Evolutionary conservation across 495 filamentous ascomycete genomes (phyloP), one percentile per base, ranked within the genome.

Genomic region (Neurospora sp.): DNA sequence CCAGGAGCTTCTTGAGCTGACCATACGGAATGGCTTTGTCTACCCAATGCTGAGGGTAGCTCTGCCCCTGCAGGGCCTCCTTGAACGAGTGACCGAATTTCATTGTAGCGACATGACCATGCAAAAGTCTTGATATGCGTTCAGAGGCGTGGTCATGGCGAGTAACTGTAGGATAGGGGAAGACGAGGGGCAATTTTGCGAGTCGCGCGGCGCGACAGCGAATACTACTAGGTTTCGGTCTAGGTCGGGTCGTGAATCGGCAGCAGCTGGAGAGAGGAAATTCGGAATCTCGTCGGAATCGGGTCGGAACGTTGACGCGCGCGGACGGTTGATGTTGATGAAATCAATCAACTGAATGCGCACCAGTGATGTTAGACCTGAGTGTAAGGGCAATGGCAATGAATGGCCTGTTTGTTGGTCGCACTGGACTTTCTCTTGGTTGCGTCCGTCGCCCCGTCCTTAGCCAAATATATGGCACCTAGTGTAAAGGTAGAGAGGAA

Each of bases 1-100:
- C 91, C 76, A 93, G 87, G 79, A 91, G 88, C 80, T 92, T 93
- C 79, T 93, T 93, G 71, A 93, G 87, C 75, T 91, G 86, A 41
- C 87, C 83, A 78, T 93, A 93, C 68, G 89, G 89, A 72, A 93
- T 90, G 20, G 91, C 91, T 59, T 85, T 87, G 18, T 89, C 85
- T 6, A 91, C 85, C 91, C 91, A 93, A 76, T 89, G 86, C 42
- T 84, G 82, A 0, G 91, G 91, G 78, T 87, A 89, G 74, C 78
- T 84, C 73, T 89, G 88, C 72, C 80, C 83, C 70, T 84, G 76
- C 41, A 93, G 82, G 69, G 84, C 83, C 75, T 88, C 84, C 72
- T 87, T 83, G 77, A 90, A 92, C 48, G 87, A 84, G 74, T 89
- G 90, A n/a, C 87, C 90, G 81, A 93, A 93, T 83, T 93, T 93